These are phyloP conservation scores for Epichloe scottii DNA, from an alignment of 2,329 filamentous ascomycete genomes.

Conservation along the genomic window DNA sequence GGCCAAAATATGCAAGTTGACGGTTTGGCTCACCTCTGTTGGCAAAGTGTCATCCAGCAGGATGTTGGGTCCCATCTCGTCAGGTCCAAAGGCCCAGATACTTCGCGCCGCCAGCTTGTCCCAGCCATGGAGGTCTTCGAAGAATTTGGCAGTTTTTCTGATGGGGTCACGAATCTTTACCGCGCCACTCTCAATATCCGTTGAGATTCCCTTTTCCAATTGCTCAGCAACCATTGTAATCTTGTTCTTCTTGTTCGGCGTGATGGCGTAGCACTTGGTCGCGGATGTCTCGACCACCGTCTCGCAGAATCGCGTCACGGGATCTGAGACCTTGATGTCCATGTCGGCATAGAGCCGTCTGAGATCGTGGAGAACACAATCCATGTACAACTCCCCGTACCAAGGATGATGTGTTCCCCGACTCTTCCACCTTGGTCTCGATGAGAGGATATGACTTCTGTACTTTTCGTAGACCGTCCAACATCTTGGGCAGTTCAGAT, in stretches of 20 bases:
- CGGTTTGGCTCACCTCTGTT: slow-evolving; percentile 48
- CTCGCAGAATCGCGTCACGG: slow-evolving; percentile 94
- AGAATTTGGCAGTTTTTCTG: slow-evolving; percentile 88
- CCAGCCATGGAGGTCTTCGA: slow-evolving; percentile 95
- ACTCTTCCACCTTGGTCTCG: slow-evolving; percentile 95
- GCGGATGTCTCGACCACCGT: slow-evolving; percentile 95
- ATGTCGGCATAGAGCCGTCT: slow-evolving; percentile 92
- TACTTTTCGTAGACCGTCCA: slow-evolving; percentile 89
- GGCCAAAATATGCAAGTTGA: not conserved
- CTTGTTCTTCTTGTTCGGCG: slow-evolving; percentile 98
- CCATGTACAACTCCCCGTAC: slow-evolving; percentile 99
- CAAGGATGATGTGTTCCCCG: slow-evolving; percentile 92
- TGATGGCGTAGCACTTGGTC: slow-evolving; percentile 95
- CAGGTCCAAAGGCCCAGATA: slow-evolving; percentile 97
- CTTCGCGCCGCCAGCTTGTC: slow-evolving; percentile 87
- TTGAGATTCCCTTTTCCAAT: slow-evolving; percentile 84
- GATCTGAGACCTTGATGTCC: slow-evolving; percentile 98
- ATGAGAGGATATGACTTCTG: slow-evolving; percentile 97
- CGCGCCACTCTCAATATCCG: slow-evolving; percentile 82
- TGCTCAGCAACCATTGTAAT: slow-evolving; percentile 98
- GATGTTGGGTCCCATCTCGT: slow-evolving; percentile 90
- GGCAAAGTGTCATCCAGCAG: slow-evolving; percentile 93
- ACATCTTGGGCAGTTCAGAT: slow-evolving; percentile 95
- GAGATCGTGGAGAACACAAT: slow-evolving; percentile 92
- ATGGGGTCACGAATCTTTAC: slow-evolving; percentile 90